A percentile compares a stretch with the other conserved stretches of the same genome.
Conservation (phyloP, 75 land plant species). For the Cryptomeria japonica region DNA sequence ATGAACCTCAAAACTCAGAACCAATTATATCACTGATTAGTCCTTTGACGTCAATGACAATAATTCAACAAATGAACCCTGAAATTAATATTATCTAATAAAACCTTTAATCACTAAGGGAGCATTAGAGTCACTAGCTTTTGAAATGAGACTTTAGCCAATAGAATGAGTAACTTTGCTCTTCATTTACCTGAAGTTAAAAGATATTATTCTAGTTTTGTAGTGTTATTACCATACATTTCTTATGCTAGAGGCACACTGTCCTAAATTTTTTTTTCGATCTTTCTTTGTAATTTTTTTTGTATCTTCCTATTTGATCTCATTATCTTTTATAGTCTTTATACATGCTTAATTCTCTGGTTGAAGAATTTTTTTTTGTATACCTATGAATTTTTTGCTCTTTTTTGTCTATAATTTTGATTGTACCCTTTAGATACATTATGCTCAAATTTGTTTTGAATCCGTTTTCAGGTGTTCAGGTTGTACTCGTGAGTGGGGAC, state of each 20-base stretch:
- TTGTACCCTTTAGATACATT: background rate
- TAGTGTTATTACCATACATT: background rate
- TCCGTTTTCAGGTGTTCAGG: constrained; percentile 82
- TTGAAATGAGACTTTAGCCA: background rate
- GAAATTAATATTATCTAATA: background rate
- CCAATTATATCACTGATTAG: too few species aligned
- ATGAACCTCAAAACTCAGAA: too few species aligned
- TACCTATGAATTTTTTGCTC: background rate
- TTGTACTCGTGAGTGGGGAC: constrained; percentile 68
- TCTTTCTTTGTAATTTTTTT: background rate
- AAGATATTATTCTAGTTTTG: background rate
- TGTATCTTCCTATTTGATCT: background rate
- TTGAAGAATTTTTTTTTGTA: background rate
- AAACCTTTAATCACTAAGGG: background rate
- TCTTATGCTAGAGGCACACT: background rate
- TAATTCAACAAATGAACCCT: too few species aligned
- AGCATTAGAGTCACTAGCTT: background rate
- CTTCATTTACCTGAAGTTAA: background rate
- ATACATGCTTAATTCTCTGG: background rate
- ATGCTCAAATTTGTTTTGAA: background rate
- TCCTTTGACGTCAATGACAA: too few species aligned
- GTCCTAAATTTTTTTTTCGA: background rate
- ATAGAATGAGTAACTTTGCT: background rate
- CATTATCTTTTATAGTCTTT: background rate
- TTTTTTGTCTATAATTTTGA: background rate